phyloP scores from a whole-genome alignment of 345 rosid species.

The Lepidium didymum region DNA sequence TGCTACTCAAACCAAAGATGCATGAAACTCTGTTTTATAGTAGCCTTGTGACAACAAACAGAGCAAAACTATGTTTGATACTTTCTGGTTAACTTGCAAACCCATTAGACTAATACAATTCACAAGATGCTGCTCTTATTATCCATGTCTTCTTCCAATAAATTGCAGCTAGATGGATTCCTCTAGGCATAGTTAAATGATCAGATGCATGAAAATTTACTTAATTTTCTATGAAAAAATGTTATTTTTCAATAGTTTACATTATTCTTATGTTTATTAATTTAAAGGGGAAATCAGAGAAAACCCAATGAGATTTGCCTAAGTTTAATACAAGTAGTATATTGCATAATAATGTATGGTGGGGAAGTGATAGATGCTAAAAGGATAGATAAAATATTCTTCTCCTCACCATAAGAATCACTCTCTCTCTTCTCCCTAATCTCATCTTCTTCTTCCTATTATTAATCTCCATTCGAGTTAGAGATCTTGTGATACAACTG shows the following conservation, averaged over 20 bases:
- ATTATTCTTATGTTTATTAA: no score
- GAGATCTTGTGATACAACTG: neutral
- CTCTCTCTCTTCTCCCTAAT: neutral
- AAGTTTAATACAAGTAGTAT: neutral
- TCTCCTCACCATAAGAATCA: constrained; percentile 20
- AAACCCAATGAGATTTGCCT: neutral
- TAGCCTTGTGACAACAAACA: neutral
- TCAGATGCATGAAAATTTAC: no score
- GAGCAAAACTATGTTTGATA: constrained; percentile 2
- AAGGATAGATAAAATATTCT: constrained; percentile 11
- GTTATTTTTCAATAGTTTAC: no score
- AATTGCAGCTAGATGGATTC: neutral
- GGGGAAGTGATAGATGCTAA: constrained; percentile 7
- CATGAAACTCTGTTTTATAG: neutral
- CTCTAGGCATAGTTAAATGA: no score
- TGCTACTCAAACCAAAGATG: constrained; percentile 26
- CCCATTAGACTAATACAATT: neutral
- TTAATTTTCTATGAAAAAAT: no score
- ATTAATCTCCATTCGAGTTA: neutral
- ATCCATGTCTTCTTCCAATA: neutral
- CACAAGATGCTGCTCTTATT: neutral
- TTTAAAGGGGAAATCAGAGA: neutral
- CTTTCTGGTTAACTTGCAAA: neutral
- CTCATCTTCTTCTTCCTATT: neutral
- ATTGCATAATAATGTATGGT: constrained; percentile 7